Base-by-base conservation (phyloP, 305 asterid species). In the Solanum hybrid region DNA sequence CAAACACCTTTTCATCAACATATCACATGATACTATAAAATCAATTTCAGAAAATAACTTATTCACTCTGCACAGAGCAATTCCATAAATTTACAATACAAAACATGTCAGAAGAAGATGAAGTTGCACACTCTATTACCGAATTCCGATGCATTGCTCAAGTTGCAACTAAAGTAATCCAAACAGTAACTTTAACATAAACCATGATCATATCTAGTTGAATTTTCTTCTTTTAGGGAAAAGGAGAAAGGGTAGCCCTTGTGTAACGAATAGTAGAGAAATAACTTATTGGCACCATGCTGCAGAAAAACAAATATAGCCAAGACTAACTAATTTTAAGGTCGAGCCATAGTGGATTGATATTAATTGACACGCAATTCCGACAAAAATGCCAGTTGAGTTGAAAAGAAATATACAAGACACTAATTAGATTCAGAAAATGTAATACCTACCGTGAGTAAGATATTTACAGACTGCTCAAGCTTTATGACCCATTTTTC, bases 401-500 rank as follows among this genome's bases (percentile, higher is more conserved):
- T 35, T 35, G 3, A 10, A 78, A 78, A 34, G 29, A 79, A 37
- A n/a, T 11, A n/a, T 35, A n/a, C 2, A 79, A 36, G 61, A 37
- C n/a, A 79, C 34, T 37, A 79, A 0, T 37, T n/a, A 88, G 5
- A 61, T 35, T 89, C 39, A 51, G 35, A 51, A 5, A 89, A 89
- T 12, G 69, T 1, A 40, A 71, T 86, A 67, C 90, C 14, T 94
- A 96, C 99, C 87, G 98, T 97, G 86, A 97, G 98, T 76, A 96
- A 90, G 84, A 96, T 92, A 93, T 97, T 97, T 76, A 96, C 85
- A 26, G 99, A 96, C 88, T 96, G 99, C 94, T 97, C 99, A 64
- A 95, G 3, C 93, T 96, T 96, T 89, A 96, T 91, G 79, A 93
- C 89, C 96, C 94, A 93, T 90, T 93, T 95, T 90, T 96, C 97